These are phyloP conservation scores for Aquanectria penicillioides DNA, from an alignment of 2,329 filamentous ascomycete genomes.

Conservation along the genomic window DNA sequence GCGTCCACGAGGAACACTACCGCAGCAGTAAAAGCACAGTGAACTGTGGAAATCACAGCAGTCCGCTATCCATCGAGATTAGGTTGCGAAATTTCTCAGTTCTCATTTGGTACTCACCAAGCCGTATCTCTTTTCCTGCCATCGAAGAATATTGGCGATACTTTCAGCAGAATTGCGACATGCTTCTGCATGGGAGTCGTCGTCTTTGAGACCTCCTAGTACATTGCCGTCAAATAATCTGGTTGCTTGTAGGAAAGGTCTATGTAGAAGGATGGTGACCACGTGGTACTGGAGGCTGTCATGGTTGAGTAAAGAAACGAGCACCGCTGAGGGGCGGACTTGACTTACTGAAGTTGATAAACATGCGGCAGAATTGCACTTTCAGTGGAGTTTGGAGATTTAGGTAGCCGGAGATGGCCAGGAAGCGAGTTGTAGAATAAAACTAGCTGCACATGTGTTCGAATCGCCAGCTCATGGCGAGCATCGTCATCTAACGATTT, in stretches of 20 bases:
- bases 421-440: background rate
- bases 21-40: background rate
- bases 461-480: background rate
- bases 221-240: background rate
- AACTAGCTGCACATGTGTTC: background rate
- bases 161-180: background rate
- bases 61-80: background rate
- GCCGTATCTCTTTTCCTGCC: background rate
- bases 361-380: slow-evolving; percentile 28
- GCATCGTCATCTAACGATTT: background rate
- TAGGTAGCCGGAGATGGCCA: slow-evolving; percentile 7
- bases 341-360: slow-evolving; percentile 33
- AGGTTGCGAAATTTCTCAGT: background rate
- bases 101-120: background rate
- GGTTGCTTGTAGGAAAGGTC: slow-evolving; percentile 22
- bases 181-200: background rate
- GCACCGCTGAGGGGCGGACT: background rate
- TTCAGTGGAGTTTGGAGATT: background rate
- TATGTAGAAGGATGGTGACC: slow-evolving; percentile 31
- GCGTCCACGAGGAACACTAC: background rate
- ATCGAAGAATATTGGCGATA: background rate
- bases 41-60: background rate
- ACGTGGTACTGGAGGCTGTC: slow-evolving; percentile 36
- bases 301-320: background rate
- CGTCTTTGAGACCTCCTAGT: background rate